Conservation (phyloP, 495 filamentous ascomycete genomes). For the Hyaloscypha variabilis region DNA sequence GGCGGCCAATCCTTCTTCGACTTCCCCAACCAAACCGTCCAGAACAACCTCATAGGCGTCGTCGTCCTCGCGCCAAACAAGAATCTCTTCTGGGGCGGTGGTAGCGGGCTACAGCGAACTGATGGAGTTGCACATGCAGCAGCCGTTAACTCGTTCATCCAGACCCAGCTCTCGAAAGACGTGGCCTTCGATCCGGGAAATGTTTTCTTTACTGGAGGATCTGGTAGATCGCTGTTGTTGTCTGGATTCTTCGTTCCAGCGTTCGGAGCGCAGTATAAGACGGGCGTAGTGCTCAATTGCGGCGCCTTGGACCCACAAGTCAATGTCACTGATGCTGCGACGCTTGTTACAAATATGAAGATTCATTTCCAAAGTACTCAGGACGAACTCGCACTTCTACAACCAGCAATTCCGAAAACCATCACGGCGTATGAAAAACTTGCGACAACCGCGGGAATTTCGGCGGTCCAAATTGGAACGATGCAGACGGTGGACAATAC, state of each 20-base stretch:
- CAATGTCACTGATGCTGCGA: conserved; percentile 37
- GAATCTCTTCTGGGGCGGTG: conserved; percentile 55
- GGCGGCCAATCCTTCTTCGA: conserved; percentile 60
- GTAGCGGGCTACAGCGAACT: conserved; percentile 45
- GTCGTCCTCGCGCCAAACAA: conserved; percentile 50
- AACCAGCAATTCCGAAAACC: conserved; percentile 46
- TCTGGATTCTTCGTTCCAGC: conserved; percentile 52
- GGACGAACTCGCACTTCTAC: conserved; percentile 44
- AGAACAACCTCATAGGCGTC: conserved; percentile 47
- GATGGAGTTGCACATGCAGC: conserved; percentile 53
- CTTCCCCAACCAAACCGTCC: conserved; percentile 54
- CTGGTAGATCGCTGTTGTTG: conserved; percentile 47
- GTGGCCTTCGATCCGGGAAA: conserved; percentile 45
- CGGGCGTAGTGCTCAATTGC: conserved; percentile 49
- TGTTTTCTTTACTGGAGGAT: conserved; percentile 52
- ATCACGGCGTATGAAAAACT: conserved; percentile 48
- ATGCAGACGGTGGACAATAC: conserved; percentile 52
- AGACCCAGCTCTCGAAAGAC: conserved; percentile 41
- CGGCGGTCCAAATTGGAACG: conserved; percentile 38
- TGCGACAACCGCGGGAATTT: conserved; percentile 39
- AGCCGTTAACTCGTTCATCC: conserved; percentile 46
- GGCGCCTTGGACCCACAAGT: conserved; percentile 50
- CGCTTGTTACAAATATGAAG: conserved; percentile 36
- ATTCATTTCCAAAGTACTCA: conserved; percentile 55
- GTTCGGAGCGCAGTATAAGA: conserved; percentile 45